Evolutionary conservation across 768 basidiomycete species (phyloP), one percentile per base, ranked within the genome.

Genomic region (Astraeus odoratus): DNA sequence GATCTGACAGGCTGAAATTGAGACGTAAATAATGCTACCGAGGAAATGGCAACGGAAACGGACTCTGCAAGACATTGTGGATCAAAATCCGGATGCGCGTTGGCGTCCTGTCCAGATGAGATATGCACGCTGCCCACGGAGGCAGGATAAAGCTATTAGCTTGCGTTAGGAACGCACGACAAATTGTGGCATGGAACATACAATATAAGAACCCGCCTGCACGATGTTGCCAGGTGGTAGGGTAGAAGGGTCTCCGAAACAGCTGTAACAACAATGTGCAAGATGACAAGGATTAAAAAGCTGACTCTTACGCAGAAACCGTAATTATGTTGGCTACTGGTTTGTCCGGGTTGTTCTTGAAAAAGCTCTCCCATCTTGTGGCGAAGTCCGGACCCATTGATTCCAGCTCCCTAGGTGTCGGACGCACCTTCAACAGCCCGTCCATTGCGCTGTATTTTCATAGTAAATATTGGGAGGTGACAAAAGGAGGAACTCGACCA

Each of bases 61-160:
- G 42, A 78, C 77, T 69, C 54, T 23, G 68, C 61, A 5, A 74
- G 62, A 52, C 57, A 77, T 8, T 65, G 68, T 1, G 74, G 58
- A 36, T 75, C 69, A 51, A 78, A 78, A 33, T 65, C 65, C 16
- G 70, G 57, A 5, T 67, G 60, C 1, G 68, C 67, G 41, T 72
- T 66, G 8, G 66, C 56, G 44, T 78, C 66, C 1, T 65, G 42
- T 1, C 66, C 69, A 1, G 69, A 65, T 2, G 47, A 64, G 43
- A 80, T 74, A 53, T 80, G 78, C 3, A 76, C 67, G 38, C 63
- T 64, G 3, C 80, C 78, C 1, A 42, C 38, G 1, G 74, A 73
- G 10, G 59, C 61, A 8, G 78, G 77, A 53, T 80, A 77, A 43
- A 56, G 5, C 64, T 66, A 4, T 31, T 31, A 12, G 12, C 35